phyloP scores from a whole-genome alignment of 192 early-diverging fungal genomes.

The Dissophora ornata region DNA sequence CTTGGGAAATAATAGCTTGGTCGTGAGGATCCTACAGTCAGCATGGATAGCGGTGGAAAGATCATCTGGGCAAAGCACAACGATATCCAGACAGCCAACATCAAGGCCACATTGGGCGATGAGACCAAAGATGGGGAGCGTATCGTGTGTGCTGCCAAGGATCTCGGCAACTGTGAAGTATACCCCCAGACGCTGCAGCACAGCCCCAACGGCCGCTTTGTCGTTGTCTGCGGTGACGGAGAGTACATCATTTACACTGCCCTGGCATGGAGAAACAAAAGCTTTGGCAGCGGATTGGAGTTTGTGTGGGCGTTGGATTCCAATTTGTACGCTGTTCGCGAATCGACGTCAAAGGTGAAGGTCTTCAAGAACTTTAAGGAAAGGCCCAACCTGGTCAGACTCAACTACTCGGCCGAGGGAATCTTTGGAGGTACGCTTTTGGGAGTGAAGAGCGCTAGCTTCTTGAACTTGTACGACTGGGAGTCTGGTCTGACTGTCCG shows the following conservation, averaged over 20 bases:
- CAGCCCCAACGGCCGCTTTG: conserved; percentile 96
- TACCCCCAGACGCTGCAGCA: conserved; percentile 97
- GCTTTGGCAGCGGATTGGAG: conserved; percentile 94
- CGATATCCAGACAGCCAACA: conserved; percentile 95
- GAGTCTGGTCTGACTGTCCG: conserved; percentile 92
- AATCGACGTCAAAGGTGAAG: conserved; percentile 89
- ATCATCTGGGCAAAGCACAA: conserved; percentile 99
- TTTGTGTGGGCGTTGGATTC: conserved; percentile 99
- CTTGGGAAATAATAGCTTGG: conserved; percentile 67
- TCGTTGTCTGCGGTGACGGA: conserved; percentile 99
- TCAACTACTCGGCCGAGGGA: conserved; percentile 90
- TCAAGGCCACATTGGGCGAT: conserved; percentile 86
- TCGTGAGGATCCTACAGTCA: conserved; percentile 94
- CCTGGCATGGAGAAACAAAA: conserved; percentile 99
- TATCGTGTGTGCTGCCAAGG: conserved; percentile 86
- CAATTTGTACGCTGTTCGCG: conserved; percentile 96
- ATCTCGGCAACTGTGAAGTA: conserved; percentile 98
- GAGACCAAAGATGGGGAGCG: conserved; percentile 95
- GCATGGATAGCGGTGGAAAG: conserved; percentile 96
- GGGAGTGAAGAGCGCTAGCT: conserved; percentile 85
- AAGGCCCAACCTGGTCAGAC: conserved; percentile 72
- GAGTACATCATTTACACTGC: conserved; percentile 99
- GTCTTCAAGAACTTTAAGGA: conserved; percentile 98
- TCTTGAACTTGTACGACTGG: conserved; percentile 99
- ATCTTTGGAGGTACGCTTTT: conserved; percentile 96